Conservation (phyloP, 768 basidiomycete species). For the Trametes cingulata region DNA sequence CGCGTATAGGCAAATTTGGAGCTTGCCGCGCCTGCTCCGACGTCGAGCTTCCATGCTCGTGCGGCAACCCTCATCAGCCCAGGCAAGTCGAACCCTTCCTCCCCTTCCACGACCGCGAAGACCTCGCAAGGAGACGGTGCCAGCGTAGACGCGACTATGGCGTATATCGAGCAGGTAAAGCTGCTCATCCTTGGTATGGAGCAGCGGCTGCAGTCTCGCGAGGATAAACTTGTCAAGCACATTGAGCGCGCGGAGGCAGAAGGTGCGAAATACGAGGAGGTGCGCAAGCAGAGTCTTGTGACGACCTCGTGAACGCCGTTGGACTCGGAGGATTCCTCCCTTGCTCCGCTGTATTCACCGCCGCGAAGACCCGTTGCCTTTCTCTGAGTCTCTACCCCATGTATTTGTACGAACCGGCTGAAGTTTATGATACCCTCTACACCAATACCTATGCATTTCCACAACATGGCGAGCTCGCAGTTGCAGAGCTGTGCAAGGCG, state of each 20-base stretch:
- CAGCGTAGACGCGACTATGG: constrained; percentile 44
- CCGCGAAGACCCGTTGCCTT: too few species aligned
- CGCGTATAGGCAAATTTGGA: constrained; percentile 35
- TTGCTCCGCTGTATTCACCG: neutral
- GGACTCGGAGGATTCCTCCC: neutral
- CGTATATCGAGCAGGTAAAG: constrained; percentile 69
- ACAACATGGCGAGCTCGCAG: too few species aligned
- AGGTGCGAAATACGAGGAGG: constrained; percentile 51
- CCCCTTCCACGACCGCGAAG: neutral
- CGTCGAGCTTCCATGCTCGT: constrained; percentile 33
- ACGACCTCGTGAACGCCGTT: constrained; percentile 2
- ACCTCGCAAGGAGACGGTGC: constrained; percentile 12
- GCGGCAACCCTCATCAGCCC: constrained; percentile 24
- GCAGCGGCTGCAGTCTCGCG: constrained; percentile 61
- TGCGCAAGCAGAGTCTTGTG: constrained; percentile 42
- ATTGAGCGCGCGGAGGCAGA: constrained; percentile 64
- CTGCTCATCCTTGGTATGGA: constrained; percentile 76
- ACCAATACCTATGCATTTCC: constrained; percentile 6
- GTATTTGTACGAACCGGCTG: constrained; percentile 15
- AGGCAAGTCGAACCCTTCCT: constrained; percentile 6
- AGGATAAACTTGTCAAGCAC: constrained; percentile 60
- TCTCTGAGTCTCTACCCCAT: neutral
- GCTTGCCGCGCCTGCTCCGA: constrained; percentile 37
- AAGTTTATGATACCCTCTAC: neutral
- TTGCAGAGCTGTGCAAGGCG: too few species aligned